phyloP scores from a whole-genome alignment of 1,284 basidiomycete species.

The Naganishia sp. region DNA sequence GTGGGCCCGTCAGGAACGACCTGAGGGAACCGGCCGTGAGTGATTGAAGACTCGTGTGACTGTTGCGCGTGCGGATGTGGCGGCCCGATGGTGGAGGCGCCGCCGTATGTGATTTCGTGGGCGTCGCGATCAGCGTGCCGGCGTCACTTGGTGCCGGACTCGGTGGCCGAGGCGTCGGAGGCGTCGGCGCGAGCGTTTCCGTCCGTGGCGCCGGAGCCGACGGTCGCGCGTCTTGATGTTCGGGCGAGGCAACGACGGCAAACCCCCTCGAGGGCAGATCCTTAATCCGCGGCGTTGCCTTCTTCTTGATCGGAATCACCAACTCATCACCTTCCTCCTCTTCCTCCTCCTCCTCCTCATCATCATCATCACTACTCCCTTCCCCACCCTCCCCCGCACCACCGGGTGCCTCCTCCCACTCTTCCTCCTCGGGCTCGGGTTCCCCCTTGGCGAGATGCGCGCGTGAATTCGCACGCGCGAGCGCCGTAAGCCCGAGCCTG shows the following conservation, averaged over 20 bases:
- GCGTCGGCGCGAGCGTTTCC: background rate
- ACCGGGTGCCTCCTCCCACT: background rate
- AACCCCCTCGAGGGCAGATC: background rate
- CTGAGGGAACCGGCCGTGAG: conserved; percentile 14
- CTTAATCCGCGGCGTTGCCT: background rate
- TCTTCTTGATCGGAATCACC: conserved; percentile 19
- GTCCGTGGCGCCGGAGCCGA: background rate
- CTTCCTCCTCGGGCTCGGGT: conserved; percentile 7
- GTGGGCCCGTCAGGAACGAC: conserved; percentile 8
- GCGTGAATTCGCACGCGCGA: conserved; percentile 10
- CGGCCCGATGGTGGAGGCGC: background rate
- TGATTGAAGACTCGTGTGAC: conserved; percentile 25
- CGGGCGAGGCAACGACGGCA: background rate
- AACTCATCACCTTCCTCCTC: conserved; percentile 25
- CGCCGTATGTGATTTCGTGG: background rate
- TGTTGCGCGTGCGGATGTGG: conserved; percentile 28
- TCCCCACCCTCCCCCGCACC: background rate
- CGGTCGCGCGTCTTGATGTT: background rate
- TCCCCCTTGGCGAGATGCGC: background rate
- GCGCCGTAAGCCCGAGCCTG: conserved; percentile 12
- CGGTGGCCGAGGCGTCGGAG: background rate
- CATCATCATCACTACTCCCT: conserved; percentile 1
- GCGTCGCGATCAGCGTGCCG: conserved; percentile 12
- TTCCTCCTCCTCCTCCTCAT: conserved; percentile 15
- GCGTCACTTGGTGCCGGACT: conserved; percentile 9